Percentiles rank a stretch among this genome's conserved stretches.
These are phyloP conservation scores for Aspergillus aculeatinus DNA, from an alignment of 2,329 filamentous ascomycete genomes.

Conservation along the genomic window DNA sequence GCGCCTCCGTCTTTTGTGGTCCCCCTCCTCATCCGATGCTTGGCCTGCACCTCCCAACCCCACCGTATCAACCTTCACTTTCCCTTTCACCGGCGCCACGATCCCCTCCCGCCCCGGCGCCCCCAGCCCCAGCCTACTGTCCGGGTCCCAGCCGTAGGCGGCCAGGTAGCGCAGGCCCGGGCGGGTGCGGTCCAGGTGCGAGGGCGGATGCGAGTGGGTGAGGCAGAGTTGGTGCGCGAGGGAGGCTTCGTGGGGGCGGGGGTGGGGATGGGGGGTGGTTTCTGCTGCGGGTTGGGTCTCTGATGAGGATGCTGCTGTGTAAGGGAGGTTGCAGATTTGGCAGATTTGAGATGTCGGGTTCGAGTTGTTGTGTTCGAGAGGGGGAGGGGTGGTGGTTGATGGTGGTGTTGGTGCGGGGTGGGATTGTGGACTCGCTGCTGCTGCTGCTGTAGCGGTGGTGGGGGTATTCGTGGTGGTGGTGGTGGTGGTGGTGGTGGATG, in stretches of 20 bases:
- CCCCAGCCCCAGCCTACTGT: slow-evolving; percentile 68
- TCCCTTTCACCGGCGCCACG: slow-evolving; percentile 70
- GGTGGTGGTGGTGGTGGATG: background rate
- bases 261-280: background rate
- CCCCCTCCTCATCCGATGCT: slow-evolving; percentile 28
- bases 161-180: slow-evolving; percentile 57
- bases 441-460: background rate
- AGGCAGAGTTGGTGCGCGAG: slow-evolving; percentile 59
- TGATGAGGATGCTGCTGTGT: slow-evolving; percentile 27
- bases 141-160: slow-evolving; percentile 61
- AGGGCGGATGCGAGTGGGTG: slow-evolving; percentile 57
- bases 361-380: background rate
- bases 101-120: slow-evolving; percentile 66
- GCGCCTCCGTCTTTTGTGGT: slow-evolving; percentile 23
- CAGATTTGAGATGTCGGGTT: slow-evolving; percentile 37
- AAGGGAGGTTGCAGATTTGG: slow-evolving; percentile 61
- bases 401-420: background rate
- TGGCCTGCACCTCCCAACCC: slow-evolving; percentile 61
- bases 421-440: background rate
- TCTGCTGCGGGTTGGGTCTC: background rate
- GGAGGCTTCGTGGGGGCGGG: slow-evolving; percentile 48
- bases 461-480: background rate
- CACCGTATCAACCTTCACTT: slow-evolving; percentile 69
- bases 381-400: background rate
- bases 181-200: slow-evolving; percentile 56